phyloP scores from a whole-genome alignment of 345 rosid genomes.

The Eucalyptus fibrosa region DNA sequence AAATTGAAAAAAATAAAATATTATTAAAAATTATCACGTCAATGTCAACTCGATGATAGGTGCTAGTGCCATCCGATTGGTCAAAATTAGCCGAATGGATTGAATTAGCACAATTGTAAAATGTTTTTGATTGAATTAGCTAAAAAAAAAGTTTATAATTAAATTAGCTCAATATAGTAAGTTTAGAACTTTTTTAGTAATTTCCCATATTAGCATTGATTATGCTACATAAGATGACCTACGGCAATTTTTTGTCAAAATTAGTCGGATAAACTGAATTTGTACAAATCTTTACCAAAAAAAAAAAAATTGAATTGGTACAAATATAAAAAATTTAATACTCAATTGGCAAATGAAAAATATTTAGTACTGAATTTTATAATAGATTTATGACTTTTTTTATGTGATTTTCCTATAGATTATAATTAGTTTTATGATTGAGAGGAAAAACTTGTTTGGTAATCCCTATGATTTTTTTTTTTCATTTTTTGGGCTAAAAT shows the following conservation, averaged over 20 bases:
- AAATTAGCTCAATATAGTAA: rapidly evolving
- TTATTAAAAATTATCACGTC: no score
- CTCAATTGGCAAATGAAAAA: no score
- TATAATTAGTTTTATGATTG: background rate
- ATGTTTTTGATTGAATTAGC: rapidly evolving
- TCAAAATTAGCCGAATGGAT: rapidly evolving
- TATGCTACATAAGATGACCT: rapidly evolving
- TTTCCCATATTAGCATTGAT: no score
- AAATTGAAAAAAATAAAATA: no score
- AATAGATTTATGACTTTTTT: no score
- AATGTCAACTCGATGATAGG: rapidly evolving
- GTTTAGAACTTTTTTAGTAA: rapidly evolving
- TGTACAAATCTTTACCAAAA: no score
- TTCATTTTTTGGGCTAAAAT: background rate
- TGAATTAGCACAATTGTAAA: no score
- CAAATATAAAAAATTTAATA: background rate
- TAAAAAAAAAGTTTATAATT: no score
- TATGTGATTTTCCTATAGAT: no score
- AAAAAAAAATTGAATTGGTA: rapidly evolving
- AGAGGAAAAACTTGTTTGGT: background rate
- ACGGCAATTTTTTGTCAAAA: background rate
- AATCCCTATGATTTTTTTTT: background rate
- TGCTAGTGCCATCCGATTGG: rapidly evolving
- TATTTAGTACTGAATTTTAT: no score
- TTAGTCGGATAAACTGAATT: rapidly evolving